Base-by-base conservation (phyloP, 345 rosid species). In the Lagerstroemia speciosa region DNA sequence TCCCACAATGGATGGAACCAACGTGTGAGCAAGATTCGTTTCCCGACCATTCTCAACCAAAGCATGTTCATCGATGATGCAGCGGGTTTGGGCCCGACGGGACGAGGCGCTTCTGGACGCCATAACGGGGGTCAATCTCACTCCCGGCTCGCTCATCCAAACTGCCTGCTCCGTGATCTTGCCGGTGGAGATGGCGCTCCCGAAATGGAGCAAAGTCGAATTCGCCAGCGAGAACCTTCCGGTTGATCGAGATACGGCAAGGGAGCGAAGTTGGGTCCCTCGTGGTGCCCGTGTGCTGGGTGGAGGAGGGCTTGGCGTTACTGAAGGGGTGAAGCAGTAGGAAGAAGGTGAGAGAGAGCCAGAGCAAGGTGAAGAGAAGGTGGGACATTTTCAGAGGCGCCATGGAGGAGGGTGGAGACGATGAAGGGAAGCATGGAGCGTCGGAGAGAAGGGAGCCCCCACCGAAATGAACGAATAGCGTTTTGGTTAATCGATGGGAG, bases 61-160 rank as follows among this genome's bases (percentile, higher is more conserved):
- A 66, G 20, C 52, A 67, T 70, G 48, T 53, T 67, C 69, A 74
- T 92, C 86, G 80, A 83, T 89, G 96, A 79, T 92, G 98, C 76
- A 92, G 80, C 22, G 98, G 96, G 81, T 92, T 92, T 0, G 98
- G 94, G 53, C 98, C 96, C 2, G 91, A 85, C 30, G 96, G 98
- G 61, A 92, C 98, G 24, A 83, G 91, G 29, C 96, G 94, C 79
- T 92, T 89, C 77, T 89, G 85, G 24, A 84, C 85, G n/a, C 91
- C 91, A 4, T 92, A 92, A 58, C 87, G 92, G 0, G 86, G 92
- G 78, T 92, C 95, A 50, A 89, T 85, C 89, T 88, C 76, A 43
- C 57, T 80, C 11, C 34, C 78, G 20, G 71, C 53, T 26, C 53
- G 27, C 10, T 37, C 40, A 53, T n/a, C 60, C 10, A 14, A 53